Conservation (phyloP, 1,284 basidiomycete genomes). For the Cerrena zonata region DNA sequence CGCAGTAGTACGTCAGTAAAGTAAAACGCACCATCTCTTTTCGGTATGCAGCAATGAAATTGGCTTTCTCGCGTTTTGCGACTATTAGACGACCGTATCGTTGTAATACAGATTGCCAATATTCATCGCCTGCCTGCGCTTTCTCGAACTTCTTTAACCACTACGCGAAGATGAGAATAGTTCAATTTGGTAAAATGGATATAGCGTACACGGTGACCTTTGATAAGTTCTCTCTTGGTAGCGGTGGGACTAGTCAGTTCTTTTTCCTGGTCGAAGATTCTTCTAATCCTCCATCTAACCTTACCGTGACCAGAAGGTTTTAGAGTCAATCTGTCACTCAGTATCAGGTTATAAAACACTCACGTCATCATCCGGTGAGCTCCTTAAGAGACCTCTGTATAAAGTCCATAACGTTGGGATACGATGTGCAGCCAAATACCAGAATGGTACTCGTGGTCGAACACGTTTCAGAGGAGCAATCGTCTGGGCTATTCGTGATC, state of each 20-base stretch:
- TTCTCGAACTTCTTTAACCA: conserved; percentile 55
- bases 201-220: conserved; percentile 47
- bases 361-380: conserved; percentile 53
- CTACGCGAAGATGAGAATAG: conserved; percentile 29
- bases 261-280: conserved; percentile 49
- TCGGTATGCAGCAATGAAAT: conserved; percentile 40
- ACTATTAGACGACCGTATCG: conserved; percentile 54
- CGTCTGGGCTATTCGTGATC: conserved; percentile 46
- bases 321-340: no score
- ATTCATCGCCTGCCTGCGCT: conserved; percentile 47
- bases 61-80: conserved; percentile 43
- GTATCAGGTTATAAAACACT: conserved; percentile 19
- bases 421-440: conserved; percentile 63
- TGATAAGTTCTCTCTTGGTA: conserved; percentile 39
- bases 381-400: conserved; percentile 63
- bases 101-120: conserved; percentile 39
- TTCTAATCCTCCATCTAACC: conserved; percentile 52
- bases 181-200: not conserved
- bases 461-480: conserved; percentile 53
- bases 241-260: conserved; percentile 28
- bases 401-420: conserved; percentile 70
- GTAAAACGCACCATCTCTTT: conserved; percentile 45
- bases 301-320: conserved; percentile 30
- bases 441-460: conserved; percentile 65
- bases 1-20: not conserved